Base-by-base conservation (phyloP, 495 filamentous ascomycete genomes). In the Parathielavia appendiculata region DNA sequence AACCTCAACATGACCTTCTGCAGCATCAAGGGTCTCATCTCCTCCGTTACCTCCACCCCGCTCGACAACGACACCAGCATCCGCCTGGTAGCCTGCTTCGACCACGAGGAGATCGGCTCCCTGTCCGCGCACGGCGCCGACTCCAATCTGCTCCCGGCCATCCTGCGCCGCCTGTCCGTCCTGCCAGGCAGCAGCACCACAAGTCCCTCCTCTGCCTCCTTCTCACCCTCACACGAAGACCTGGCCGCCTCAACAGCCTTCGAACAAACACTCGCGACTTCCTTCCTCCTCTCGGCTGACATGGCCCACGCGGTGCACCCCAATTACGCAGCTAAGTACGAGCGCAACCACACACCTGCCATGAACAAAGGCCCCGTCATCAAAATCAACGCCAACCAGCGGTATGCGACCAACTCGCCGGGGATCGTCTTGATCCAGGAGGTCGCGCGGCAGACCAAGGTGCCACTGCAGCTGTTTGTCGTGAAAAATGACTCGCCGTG, bases 31-130 rank as follows among this genome's bases (percentile, higher is more conserved):
- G 89, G 88, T 60, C 77, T 99, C 55, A 91, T 97, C 64, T 79
- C 85, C 40, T 95, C 91, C 1, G 71, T 92, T n/a, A 73, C 80
- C 5, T 62, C 77, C 4, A 73, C 78, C 1, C 73, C 82, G 0
- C 79, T 97, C 35, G 83, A 91, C 34, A 70, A 86, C 17, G 93
- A 97, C 63, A 73, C 82, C 4, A 83, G 81, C 40, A 96, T 97
- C 66, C 90, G 93, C 23, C 77, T 99, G 12, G 86, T 96, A 65
- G 84, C 90, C 22, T 85, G 91, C 63, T 99, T 97, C 70, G 93
- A 99, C 70, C 93, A 99, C 75, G 93, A 99, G 71, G 93, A 99
- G 67, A 92, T 97, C 66, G 95, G 93, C 47, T 95, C 89, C 61
- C 81, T 79, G 36, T 92, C 88, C 10, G 91, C 93, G 7, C 95